Percentiles rank a stretch among this genome's conserved stretches.
phyloP scores from a whole-genome alignment of 169 alveolate genomes.

The Plasmodium vinckei region DNA sequence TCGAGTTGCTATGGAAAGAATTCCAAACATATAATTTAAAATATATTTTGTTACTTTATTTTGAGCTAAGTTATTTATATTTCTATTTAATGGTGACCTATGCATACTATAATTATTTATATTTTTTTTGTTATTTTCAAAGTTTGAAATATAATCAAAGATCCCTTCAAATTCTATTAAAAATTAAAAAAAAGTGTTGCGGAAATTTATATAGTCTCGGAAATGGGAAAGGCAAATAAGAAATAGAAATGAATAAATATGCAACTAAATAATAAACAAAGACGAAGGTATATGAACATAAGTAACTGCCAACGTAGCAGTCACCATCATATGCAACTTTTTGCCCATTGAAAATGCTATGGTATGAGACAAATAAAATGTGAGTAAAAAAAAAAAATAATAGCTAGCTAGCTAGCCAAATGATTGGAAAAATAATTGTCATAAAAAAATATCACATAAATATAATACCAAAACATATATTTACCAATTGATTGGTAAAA shows the following conservation, averaged over 20 bases:
- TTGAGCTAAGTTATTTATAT: constrained; percentile 6
- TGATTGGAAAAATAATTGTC: too few species aligned
- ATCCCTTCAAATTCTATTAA: constrained; percentile 51
- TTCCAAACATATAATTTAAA: constrained; percentile 19
- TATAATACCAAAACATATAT: too few species aligned
- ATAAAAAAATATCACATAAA: too few species aligned
- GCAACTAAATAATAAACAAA: too few species aligned
- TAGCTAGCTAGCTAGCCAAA: too few species aligned
- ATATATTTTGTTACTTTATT: constrained; percentile 10
- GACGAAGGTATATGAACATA: too few species aligned
- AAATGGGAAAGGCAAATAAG: not conserved
- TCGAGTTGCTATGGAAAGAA: constrained; percentile 55
- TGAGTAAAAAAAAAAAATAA: too few species aligned
- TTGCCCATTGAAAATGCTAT: too few species aligned
- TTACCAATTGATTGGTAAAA: too few species aligned
- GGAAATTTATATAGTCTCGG: not conserved
- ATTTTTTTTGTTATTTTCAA: constrained; percentile 14
- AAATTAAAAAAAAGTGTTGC: constrained; percentile 1
- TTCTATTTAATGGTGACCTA: constrained; percentile 3
- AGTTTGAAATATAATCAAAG: constrained; percentile 11
- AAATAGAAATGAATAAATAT: not conserved
- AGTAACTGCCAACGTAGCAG: too few species aligned
- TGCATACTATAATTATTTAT: not conserved
- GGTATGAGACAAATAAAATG: too few species aligned
- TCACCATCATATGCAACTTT: too few species aligned